These are phyloP conservation scores for Butyriboletus loyo DNA, from an alignment of 768 basidiomycete species.

Conservation along the genomic window DNA sequence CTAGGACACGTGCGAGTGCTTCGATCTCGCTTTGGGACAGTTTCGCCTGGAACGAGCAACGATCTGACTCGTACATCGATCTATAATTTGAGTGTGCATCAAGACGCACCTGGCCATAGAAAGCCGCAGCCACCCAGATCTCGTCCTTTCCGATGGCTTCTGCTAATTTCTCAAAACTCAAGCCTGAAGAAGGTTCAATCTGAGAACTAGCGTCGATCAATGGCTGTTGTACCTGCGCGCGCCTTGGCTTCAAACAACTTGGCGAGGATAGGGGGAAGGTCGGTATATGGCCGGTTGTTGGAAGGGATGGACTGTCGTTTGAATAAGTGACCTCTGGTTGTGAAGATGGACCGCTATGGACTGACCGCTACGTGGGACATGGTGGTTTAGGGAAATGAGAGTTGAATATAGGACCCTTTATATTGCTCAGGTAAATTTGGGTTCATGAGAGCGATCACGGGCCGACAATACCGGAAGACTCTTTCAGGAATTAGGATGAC, in stretches of 20 bases:
- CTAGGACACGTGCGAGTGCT: conserved; percentile 50
- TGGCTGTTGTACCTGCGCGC: conserved; percentile 44
- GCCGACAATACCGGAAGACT: not conserved
- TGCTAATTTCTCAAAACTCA: conserved; percentile 70
- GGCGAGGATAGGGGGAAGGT: conserved; percentile 49
- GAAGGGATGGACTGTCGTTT: conserved; percentile 39
- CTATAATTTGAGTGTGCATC: not conserved
- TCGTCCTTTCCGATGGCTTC: conserved; percentile 68
- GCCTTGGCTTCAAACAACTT: conserved; percentile 66
- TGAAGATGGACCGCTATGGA: conserved; percentile 3
- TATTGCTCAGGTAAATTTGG: conserved; percentile 11
- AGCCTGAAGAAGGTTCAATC: conserved; percentile 36
- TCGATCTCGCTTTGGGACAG: conserved; percentile 56
- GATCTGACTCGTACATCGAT: not conserved
- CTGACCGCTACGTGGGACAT: conserved; percentile 42
- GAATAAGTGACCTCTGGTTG: not conserved
- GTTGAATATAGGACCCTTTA: conserved; percentile 6
- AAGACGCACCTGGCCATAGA: conserved; percentile 68
- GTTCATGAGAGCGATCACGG: not conserved
- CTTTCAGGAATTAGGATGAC: not conserved
- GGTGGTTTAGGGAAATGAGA: not conserved
- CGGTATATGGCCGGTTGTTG: conserved; percentile 43
- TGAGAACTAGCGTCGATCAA: not conserved
- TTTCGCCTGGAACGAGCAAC: conserved; percentile 52
- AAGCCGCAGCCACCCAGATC: conserved; percentile 78